Base-by-base conservation (phyloP, 495 filamentous ascomycete genomes). In the Aspergillus mulundensis region DNA sequence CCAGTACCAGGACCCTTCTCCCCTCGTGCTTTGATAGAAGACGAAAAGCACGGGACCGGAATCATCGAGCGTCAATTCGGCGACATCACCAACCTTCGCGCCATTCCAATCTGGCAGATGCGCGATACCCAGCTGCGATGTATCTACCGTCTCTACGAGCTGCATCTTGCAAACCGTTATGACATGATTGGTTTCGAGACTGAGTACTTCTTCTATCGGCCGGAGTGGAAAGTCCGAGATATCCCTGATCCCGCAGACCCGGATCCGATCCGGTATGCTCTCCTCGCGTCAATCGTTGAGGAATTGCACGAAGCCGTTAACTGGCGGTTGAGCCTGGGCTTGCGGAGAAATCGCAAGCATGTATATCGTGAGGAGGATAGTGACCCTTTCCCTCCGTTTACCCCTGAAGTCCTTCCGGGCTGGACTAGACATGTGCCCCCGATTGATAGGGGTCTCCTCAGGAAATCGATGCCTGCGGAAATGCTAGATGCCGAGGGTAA, bases 91-190 rank as follows among this genome's bases (percentile, higher is more conserved):
- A 64, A 69, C n/a, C 58, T 71, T 14, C 61, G 56, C 12, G 49
- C 44, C 11, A 64, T 74, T n/a, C 70, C 72, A 0, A 53, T 76
- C 38, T 75, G 67, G 64, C 58, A 64, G 18, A 54, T 58, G 53
- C 61, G 70, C 6, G 71, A 76, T 40, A 77, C 73, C 0, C 70
- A 69, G 1, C 54, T 74, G 4, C 65, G 73, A 14, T 69, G 66
- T 2, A 36, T 75, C 8, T 77, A 76, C 56, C 70, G 73, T 2
- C 54, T 76, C 10, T 76, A 76, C 21, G 73, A 76, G 40, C 47
- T 61, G 5, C 54, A 67, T 12, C 54, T 65, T 4, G 62, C 72
- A 8, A 57, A 64, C 12, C 47, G 55, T 1, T 67, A 66, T 34
- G 54, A 28, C 16, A 42, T 61, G 11, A 61, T 72, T 24, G 67